These are phyloP conservation scores for Amorphotheca resinae DNA, from an alignment of 495 filamentous ascomycete species.

Conservation along the genomic window DNA sequence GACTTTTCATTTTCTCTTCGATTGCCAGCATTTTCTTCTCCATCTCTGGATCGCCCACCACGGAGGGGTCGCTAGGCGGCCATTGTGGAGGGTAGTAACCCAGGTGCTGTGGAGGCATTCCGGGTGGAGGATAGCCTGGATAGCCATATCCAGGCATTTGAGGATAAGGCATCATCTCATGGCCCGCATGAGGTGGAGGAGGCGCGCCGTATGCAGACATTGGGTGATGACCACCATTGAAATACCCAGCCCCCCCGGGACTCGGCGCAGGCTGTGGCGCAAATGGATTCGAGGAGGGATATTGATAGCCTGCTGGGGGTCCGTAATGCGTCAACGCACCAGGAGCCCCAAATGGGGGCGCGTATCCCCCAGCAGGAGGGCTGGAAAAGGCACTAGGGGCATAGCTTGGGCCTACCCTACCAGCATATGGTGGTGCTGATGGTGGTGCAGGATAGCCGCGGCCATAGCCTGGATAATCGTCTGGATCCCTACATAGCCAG, in stretches of 20 bases:
- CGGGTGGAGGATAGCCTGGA: slow-evolving; percentile 23
- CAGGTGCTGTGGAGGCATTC: slow-evolving; percentile 20
- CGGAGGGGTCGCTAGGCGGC: slow-evolving; percentile 7
- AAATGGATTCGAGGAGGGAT: slow-evolving; percentile 25
- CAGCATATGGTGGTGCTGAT: slow-evolving; percentile 26
- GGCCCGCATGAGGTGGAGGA: slow-evolving; percentile 25
- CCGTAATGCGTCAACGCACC: slow-evolving; percentile 22
- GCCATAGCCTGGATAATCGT: slow-evolving; percentile 27
- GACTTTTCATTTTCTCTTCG: slow-evolving; percentile 32
- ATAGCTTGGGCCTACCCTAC: slow-evolving; percentile 30
- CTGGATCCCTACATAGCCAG: slow-evolving; percentile 1
- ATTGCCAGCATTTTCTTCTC: slow-evolving; percentile 30
- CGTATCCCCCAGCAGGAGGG: slow-evolving; percentile 22
- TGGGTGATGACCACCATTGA: slow-evolving; percentile 13
- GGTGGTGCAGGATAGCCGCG: slow-evolving; percentile 17
- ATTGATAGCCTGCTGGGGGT: slow-evolving; percentile 27
- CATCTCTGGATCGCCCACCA: slow-evolving; percentile 27
- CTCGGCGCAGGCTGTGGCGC: slow-evolving; percentile 14
- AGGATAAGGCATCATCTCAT: slow-evolving; percentile 40
- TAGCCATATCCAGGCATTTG: slow-evolving; percentile 24
- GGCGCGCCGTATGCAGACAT: slow-evolving; percentile 15
- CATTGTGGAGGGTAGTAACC: slow-evolving; percentile 7
- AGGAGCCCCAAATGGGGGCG: slow-evolving; percentile 24
- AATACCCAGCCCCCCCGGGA: slow-evolving; percentile 17
- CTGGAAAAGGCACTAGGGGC: slow-evolving; percentile 27